Base-by-base conservation (phyloP, 345 rosid genomes). In the Brassica cretica region DNA sequence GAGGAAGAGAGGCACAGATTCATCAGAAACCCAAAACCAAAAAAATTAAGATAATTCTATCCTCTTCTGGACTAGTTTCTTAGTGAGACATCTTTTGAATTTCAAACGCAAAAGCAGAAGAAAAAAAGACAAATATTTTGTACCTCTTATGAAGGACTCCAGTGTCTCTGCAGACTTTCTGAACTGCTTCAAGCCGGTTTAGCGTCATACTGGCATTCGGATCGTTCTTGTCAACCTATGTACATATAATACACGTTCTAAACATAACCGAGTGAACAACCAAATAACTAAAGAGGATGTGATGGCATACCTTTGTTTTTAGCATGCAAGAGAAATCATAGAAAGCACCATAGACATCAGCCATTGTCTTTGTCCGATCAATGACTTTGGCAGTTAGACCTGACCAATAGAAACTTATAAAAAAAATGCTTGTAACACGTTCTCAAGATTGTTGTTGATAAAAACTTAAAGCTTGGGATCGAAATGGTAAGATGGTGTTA, bases 331-430 rank as follows among this genome's bases (percentile, higher is more conserved):
- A 87, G 78, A 90, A 94, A 59, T 94, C 97, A 25, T 78, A 88
- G 83, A 93, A 93, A 49, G 93, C 93, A 25, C 93, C 91, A 83
- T 95, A 95, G 72, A 95, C 97, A 84, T 95, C 97, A 25, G 89
- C 84, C 97, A 95, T 89, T 59, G 88, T 82, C 56, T 84, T 93
- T 11, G 99, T 93, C 68, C 84, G 90, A 74, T 93, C 87, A 33
- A 93, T 85, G 61, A 95, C 80, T 89, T 87, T 91, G 33, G 99
- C 99, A 55, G 97, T 91, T 19, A 95, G 93, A 83, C 99, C 99
- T 95, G 77, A 56, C 30, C 27, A 68, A 64, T 4, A 64, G 15
- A 35, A 49, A 59, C 15, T 19, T 49, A 5, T 59, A 35, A n/a
- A 49, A 11, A 16, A 3, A 21, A 16, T 56, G 67, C 59, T 51